Conservation (phyloP, 495 filamentous ascomycete genomes). For the Astrocystis sublimbata region DNA sequence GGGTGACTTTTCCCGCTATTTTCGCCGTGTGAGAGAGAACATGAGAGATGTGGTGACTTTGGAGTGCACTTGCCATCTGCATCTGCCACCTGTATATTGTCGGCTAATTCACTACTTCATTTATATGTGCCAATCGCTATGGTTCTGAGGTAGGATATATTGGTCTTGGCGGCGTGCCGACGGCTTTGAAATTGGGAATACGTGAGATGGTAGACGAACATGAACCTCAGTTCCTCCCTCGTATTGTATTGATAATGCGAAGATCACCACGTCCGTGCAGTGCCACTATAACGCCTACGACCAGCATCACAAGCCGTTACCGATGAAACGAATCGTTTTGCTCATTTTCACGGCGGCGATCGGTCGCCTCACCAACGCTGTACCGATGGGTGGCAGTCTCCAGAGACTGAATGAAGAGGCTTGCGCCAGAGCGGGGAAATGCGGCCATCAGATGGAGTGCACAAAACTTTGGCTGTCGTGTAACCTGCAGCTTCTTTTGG, state of each 20-base stretch:
- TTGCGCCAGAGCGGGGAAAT: constrained; percentile 1
- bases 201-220: too few species aligned
- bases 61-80: background rate
- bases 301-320: background rate
- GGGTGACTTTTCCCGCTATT: background rate
- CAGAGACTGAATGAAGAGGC: constrained; percentile 13
- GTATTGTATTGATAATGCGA: background rate
- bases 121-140: constrained; percentile 8
- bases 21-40: too few species aligned
- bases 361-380: background rate
- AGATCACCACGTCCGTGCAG: background rate
- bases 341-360: background rate
- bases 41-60: background rate
- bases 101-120: constrained; percentile 4
- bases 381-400: constrained; percentile 4
- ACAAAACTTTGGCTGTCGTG: constrained; percentile 10
- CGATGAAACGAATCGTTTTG: background rate
- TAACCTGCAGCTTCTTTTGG: constrained; percentile 11
- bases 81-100: background rate
- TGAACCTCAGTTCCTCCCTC: background rate
- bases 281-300: background rate
- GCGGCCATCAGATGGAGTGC: constrained; percentile 12
- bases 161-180: background rate
- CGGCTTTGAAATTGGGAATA: background rate
- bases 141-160: background rate